phyloP scores from a whole-genome alignment of 2,329 filamentous ascomycete species.

The Clonostachys rosea region DNA sequence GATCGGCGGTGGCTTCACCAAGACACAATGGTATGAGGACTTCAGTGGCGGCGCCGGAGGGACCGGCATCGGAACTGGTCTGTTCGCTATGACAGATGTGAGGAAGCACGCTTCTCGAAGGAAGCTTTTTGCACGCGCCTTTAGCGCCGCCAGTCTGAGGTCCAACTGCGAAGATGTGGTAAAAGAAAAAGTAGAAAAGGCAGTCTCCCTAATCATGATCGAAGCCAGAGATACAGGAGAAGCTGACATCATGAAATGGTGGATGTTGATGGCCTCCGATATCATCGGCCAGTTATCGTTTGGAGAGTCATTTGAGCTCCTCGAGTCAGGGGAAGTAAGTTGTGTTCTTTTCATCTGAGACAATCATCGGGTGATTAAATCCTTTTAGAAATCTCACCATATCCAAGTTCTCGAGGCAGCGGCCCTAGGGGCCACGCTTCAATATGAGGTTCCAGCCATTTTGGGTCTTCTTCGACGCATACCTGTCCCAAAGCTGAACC shows the following conservation, averaged over 20 bases:
- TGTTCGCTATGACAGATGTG: conserved; percentile 34
- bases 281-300: conserved; percentile 48
- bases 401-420: too few relatives aligned
- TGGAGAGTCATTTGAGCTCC: conserved; percentile 47
- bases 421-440: too few relatives aligned
- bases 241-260: conserved; percentile 48
- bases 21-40: conserved; percentile 12
- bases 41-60: conserved; percentile 7
- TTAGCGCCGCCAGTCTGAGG: conserved; percentile 30
- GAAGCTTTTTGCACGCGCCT: conserved; percentile 32
- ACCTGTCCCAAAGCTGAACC: too few relatives aligned
- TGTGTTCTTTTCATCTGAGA: not conserved
- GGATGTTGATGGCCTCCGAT: conserved; percentile 47
- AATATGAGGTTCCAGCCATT: too few relatives aligned
- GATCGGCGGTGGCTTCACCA: conserved; percentile 8
- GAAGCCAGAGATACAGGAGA: conserved; percentile 30
- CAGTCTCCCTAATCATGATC: conserved; percentile 32
- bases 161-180: conserved; percentile 23
- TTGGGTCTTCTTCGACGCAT: too few relatives aligned
- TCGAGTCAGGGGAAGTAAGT: conserved; percentile 42
- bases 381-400: too few relatives aligned
- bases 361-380: too few relatives aligned
- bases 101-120: conserved; percentile 23
- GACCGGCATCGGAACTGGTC: not conserved
- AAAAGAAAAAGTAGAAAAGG: conserved; percentile 24